Base-by-base conservation (phyloP, 2,329 filamentous ascomycete species). In the Sclerotinia borealis region DNA sequence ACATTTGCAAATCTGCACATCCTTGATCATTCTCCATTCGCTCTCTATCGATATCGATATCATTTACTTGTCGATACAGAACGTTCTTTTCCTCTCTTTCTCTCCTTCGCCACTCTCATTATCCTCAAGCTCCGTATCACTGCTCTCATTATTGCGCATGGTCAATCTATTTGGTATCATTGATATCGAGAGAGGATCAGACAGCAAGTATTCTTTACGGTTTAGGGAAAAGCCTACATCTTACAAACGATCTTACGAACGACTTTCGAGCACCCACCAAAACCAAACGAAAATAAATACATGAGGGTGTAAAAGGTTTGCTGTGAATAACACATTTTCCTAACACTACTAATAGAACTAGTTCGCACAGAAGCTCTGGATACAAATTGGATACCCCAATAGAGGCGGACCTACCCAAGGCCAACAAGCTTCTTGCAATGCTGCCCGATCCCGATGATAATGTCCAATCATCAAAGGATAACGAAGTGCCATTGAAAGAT, bases 351-450 rank as follows among this genome's bases (percentile, higher is more conserved):
- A 19, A 25, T 31, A 34, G n/a, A 34, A 34, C 22, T 45, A 45
- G 7, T 10, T 19, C 17, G 15, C 22, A 34, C 39, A 27, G 39
- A 31, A 31, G 41, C 22, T 45, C 19, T 31, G 41, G 39, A 45
- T 25, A 56, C 39, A 39, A 56, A 45, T 4, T 56, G 54, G 39
- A 29, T 19, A 56, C 54, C 27, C 39, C 54, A 36, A 25, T 25
- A 45, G 48, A n/a, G 39, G 19, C 54, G 54, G 54, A 56, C 39
- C 39, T 56, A 34, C 34, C 34, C 29, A 45, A 56, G 54, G 54
- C 36, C 54, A 56, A 45, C 29, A 7, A 45, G 22, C 54, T 22
- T 13, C 54, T 56, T 56, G 54, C 54, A 56, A 56, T 56, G 54
- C 29, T 45, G 54, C 29, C 54, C n/a, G 54, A 45, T 45, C 13